A percentile compares a stretch with the other conserved stretches of the same genome.
Conservation (phyloP, 208 protist species). For the Willaertia magna region DNA sequence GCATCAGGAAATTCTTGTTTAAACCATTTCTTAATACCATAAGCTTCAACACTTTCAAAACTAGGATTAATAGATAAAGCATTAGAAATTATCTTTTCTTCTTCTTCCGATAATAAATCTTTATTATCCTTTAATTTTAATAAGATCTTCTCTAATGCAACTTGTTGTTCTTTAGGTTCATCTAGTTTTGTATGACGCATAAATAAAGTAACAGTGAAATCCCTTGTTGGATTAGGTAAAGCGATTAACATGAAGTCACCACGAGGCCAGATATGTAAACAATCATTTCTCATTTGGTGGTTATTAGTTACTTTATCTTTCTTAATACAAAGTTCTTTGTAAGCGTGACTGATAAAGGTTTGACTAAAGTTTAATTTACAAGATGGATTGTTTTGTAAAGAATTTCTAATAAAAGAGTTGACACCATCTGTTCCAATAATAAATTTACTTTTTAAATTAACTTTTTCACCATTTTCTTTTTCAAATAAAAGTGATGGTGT, state of each 20-base stretch:
- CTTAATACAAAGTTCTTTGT: not conserved
- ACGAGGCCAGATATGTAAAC: slow-evolving; percentile 29
- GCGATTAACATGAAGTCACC: slow-evolving; percentile 27
- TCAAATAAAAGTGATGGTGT: not conserved
- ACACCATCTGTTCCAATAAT: slow-evolving; percentile 4
- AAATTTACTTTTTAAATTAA: not conserved
- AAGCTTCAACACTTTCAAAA: not conserved
- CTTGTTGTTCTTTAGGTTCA: not conserved
- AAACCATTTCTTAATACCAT: slow-evolving; percentile 6
- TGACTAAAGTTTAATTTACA: not conserved
- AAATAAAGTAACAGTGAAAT: slow-evolving; percentile 30
- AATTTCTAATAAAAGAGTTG: not conserved
- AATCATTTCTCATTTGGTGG: not conserved
- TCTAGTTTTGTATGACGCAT: not conserved
- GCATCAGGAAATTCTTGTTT: slow-evolving; percentile 17
- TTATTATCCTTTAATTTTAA: too few relatives aligned
- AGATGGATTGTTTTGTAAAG: not conserved
- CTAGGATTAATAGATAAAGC: not conserved
- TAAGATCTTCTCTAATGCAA: not conserved
- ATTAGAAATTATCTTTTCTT: not conserved
- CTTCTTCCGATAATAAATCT: too few relatives aligned
- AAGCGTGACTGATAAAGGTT: not conserved
- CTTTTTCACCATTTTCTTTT: not conserved
- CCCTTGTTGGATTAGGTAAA: slow-evolving; percentile 19
- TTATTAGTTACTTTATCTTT: not conserved